phyloP scores from a whole-genome alignment of 345 rosid species.

The Alliaria petiolata region DNA sequence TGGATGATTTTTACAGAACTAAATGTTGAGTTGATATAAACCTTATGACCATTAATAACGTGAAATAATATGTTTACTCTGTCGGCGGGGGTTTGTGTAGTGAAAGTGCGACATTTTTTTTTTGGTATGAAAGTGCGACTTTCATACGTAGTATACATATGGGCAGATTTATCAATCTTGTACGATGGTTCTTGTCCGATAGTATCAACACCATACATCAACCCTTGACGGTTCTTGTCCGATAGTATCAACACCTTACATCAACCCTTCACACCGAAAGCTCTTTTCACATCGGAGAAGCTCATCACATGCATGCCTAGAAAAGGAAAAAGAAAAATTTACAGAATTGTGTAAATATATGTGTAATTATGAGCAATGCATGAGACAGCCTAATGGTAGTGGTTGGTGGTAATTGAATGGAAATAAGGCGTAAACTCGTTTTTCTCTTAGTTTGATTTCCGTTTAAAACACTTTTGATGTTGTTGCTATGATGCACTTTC shows the following conservation, averaged over 20 bases:
- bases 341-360: too few species aligned
- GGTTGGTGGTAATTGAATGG: too few species aligned
- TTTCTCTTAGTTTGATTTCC: too few species aligned
- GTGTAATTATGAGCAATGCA: too few species aligned
- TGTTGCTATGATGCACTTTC: too few species aligned
- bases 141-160: not conserved
- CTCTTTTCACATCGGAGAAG: not conserved
- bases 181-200: conserved; percentile 12
- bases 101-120: too few species aligned
- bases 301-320: too few species aligned
- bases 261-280: not conserved
- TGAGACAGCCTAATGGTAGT: too few species aligned
- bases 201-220: conserved; percentile 12
- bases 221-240: not conserved
- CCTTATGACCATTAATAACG: not conserved
- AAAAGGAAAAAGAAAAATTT: too few species aligned
- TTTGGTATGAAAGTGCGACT: not conserved
- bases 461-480: too few species aligned
- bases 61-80: not conserved
- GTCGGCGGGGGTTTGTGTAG: conserved; percentile 2
- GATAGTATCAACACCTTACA: conserved; percentile 13
- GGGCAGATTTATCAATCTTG: not conserved
- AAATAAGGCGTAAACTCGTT: too few species aligned
- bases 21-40: not conserved
- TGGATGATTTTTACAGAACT: too few species aligned